phyloP scores from a whole-genome alignment of 345 rosid species.

The Punica granatum region DNA sequence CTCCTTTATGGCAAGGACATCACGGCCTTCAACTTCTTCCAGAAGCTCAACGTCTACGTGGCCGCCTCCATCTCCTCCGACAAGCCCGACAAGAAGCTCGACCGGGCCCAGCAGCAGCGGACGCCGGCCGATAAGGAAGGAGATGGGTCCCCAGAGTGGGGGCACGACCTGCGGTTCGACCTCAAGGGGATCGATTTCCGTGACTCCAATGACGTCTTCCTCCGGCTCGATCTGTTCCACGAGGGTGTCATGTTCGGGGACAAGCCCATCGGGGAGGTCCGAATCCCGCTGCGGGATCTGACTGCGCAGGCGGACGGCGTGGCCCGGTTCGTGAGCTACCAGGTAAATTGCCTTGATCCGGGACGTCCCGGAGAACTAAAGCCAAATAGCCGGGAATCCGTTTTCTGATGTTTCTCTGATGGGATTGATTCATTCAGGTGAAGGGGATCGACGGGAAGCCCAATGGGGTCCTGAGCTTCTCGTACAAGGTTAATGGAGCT shows the following conservation, averaged over 20 bases:
- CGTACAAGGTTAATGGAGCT: constrained; percentile 19
- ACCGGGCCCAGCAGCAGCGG: constrained; percentile 22
- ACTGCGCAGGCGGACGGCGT: constrained; percentile 24
- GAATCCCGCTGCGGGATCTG: constrained; percentile 33
- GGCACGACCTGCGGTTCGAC: constrained; percentile 33
- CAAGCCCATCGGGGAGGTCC: constrained; percentile 47
- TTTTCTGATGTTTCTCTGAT: not conserved
- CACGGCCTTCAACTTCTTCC: constrained; percentile 48
- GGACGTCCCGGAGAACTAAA: not conserved
- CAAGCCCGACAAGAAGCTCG: constrained; percentile 21
- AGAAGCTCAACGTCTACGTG: constrained; percentile 39
- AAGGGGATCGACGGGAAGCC: constrained; percentile 29
- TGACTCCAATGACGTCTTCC: constrained; percentile 21
- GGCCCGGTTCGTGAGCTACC: constrained; percentile 35
- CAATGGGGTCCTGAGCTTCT: constrained; percentile 33
- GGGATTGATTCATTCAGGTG: constrained; percentile 10
- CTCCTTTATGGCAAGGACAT: constrained; percentile 34
- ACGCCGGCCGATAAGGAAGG: constrained; percentile 38
- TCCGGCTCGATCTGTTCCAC: constrained; percentile 33
- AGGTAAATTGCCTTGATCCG: constrained; percentile 13
- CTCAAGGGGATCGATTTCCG: constrained; percentile 12
- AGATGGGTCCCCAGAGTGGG: constrained; percentile 53
- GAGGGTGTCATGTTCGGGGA: constrained; percentile 47
- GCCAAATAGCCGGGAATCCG: not conserved
- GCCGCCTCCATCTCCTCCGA: constrained; percentile 23